phyloP scores from a whole-genome alignment of 2,329 filamentous ascomycete genomes.

The Colletotrichum phormii region DNA sequence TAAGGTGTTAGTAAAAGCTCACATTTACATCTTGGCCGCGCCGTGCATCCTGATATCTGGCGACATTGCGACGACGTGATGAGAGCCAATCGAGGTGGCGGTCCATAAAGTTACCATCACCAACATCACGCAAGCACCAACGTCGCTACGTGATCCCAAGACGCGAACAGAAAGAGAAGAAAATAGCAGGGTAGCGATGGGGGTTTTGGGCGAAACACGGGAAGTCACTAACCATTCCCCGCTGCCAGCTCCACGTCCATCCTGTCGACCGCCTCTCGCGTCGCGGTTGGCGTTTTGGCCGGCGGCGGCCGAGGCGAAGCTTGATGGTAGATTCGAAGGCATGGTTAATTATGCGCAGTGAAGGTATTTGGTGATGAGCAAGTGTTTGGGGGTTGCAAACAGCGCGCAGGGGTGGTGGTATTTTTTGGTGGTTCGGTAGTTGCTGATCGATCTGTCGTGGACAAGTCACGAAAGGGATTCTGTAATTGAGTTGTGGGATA shows the following conservation, averaged over 20 bases:
- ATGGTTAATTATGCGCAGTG: conserved; percentile 52
- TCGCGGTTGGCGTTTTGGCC: conserved; percentile 76
- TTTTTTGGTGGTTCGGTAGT: conserved; percentile 18
- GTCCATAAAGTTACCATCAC: neutral
- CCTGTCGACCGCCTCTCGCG: conserved; percentile 68
- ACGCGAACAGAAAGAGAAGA: neutral
- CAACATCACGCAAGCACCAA: neutral
- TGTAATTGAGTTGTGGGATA: conserved; percentile 8
- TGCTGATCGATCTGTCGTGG: conserved; percentile 34
- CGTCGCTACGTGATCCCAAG: neutral
- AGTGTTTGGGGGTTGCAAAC: conserved; percentile 12
- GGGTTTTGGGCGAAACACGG: neutral
- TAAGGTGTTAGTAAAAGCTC: conserved; percentile 1
- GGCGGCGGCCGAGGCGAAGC: conserved; percentile 86
- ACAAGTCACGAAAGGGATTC: conserved; percentile 33
- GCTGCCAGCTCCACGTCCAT: conserved; percentile 66
- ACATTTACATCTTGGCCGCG: neutral
- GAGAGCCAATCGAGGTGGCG: neutral
- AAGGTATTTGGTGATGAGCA: conserved; percentile 13
- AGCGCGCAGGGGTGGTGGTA: conserved; percentile 24
- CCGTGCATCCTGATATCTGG: neutral
- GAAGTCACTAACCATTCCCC: conserved; percentile 76
- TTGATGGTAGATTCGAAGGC: conserved; percentile 83
- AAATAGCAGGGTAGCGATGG: neutral
- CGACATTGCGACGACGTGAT: conserved; percentile 13